These are phyloP conservation scores for Drosera spatulata DNA, from an alignment of 179 eudicot genomes.

Conservation along the genomic window DNA sequence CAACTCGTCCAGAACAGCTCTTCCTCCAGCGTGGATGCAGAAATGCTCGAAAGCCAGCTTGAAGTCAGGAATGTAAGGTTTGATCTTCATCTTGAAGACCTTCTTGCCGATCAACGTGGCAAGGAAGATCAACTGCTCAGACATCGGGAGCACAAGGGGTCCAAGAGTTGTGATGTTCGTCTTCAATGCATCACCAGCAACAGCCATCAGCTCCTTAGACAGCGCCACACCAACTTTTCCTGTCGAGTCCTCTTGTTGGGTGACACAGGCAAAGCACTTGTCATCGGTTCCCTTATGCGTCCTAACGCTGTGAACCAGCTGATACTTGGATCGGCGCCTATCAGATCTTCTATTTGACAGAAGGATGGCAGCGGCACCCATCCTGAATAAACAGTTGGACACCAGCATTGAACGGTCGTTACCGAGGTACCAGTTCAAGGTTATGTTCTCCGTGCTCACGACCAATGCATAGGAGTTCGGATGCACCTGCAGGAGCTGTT, in stretches of 20 bases:
- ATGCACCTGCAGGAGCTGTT: constrained; percentile 29
- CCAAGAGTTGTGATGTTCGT: constrained; percentile 11
- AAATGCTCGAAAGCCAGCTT: constrained; percentile 18
- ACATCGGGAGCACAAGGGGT: constrained; percentile 12
- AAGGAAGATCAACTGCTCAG: constrained; percentile 10
- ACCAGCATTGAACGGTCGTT: constrained; percentile 11
- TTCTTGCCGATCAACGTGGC: constrained; percentile 6
- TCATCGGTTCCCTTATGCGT: constrained; percentile 13
- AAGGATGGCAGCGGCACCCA: constrained; percentile 16
- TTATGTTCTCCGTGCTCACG: constrained; percentile 13
- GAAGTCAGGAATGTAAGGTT: constrained; percentile 18
- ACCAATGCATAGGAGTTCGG: constrained; percentile 13
- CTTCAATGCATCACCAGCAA: constrained; percentile 10
- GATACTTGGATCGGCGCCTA: constrained; percentile 10
- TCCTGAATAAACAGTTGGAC: constrained; percentile 11
- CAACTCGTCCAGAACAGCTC: constrained; percentile 15
- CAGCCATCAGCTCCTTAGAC: constrained; percentile 9
- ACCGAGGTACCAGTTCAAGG: constrained; percentile 12
- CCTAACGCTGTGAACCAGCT: constrained; percentile 9
- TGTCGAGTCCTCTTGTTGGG: constrained; percentile 5
- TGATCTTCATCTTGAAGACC: constrained; percentile 11
- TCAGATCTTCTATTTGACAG: constrained; percentile 8
- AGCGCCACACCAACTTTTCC: constrained; percentile 2
- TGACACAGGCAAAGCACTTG: constrained; percentile 4
- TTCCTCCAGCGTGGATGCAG: constrained; percentile 19